Base-by-base conservation (phyloP, 2,329 filamentous ascomycete genomes). In the Claviceps capensis region DNA sequence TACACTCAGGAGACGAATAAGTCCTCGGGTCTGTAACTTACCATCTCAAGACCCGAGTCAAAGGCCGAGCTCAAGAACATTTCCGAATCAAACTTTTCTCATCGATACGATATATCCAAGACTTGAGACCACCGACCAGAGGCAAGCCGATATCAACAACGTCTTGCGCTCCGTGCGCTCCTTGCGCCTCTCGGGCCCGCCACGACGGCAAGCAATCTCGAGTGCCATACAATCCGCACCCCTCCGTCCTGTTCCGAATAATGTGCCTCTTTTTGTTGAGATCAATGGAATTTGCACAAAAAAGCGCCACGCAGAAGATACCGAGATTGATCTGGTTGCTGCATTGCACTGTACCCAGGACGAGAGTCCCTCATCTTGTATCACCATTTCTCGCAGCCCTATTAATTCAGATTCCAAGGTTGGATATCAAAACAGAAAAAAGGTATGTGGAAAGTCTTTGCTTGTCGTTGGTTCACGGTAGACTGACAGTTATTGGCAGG, bases 241-340 rank as follows among this genome's bases (percentile, higher is more conserved):
- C 16, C 47, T 38, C 40, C 44, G 42, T 13, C 34, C 50, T 14
- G 14, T 26, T n/a, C n/a, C 30, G 17, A 40, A 43, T 44, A 19
- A 47, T 38, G 36, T 16, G 38, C 42, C 54, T 22, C 49, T 49
- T 8, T 50, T 55, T 42, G 50, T 57, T 44, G 50, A 53, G 43
- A 59, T 61, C 59, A 57, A 65, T 65, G 63, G 62, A 55, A 59
- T 46, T 54, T 53, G 53, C 48, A 61, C 60, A 48, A 61, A 55
- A 56, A 65, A 66, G 53, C 62, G 63, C 52, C 57, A 50, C 51
- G 62, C 64, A 50, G 47, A 63, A 57, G 55, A 62, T 49, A 54
- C 59, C 42, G 65, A 66, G 57, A 55, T 63, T 49, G 62, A 65
- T 52, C 56, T 67, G 52, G 56, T 64, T 57, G 60, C 58, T 51